Evolutionary conservation across 2,329 filamentous ascomycete genomes (phyloP), one percentile per base, ranked within the genome.

Genomic region (Fusarium sp.): DNA sequence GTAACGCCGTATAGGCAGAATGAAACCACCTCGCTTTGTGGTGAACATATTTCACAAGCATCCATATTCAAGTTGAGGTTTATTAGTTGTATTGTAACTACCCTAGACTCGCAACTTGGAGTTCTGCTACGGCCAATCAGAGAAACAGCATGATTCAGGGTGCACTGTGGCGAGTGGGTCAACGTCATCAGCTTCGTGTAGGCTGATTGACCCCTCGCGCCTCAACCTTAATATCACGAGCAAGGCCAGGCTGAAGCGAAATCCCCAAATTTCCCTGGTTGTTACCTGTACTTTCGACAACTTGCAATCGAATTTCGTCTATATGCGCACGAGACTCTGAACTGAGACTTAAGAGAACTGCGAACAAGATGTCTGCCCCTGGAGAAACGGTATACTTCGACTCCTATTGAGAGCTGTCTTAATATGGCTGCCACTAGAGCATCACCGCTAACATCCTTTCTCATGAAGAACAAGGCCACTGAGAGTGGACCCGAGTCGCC

Each of bases 401-500:
- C 72, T 68, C 55, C 52, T 47, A 48, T 46, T 21, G 40, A 39
- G 30, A 42, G 32, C 53, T 28, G 38, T 40, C 34, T 43, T 46
- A 20, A 48, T 30, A 51, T 42, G 56, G 24, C 56, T 70, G 63
- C 61, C 48, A 61, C 43, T 48, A 38, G 44, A 59, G 49, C 56
- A 39, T 52, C 44, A 55, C 28, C 39, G 54, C 74, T 76, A 63
- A 77, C 67, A 54, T 50, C 42, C 28, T 46, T 55, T 65, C 53
- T 44, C n/a, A 44, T 49, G 15, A 66, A 86, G 81, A 79, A 74
- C 71, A 87, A 86, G 71, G 73, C 75, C 38, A 75, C 78, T 34
- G 78, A 79, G 54, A 76, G 76, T 53, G 83, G 77, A 62, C 85
- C 88, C 36, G 88, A 91, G 78, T 90, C 88, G 45, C 88, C 88